Evolutionary conservation across 768 basidiomycete genomes (phyloP).

Genomic region (Lenzites betulinus): DNA sequence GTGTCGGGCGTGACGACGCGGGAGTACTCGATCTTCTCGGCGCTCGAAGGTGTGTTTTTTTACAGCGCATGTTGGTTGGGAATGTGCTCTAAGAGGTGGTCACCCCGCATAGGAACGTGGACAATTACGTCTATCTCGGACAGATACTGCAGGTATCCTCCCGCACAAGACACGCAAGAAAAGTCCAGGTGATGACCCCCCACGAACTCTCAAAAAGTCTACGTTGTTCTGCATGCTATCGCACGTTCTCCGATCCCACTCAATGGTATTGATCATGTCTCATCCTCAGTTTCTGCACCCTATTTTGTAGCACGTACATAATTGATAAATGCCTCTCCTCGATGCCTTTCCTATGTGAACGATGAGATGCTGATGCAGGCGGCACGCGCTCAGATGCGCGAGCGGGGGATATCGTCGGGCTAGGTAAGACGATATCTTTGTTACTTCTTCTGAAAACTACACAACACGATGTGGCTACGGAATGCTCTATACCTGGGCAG

Average conservation of each 20-base stretch:
- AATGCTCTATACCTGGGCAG: conserved; percentile 64
- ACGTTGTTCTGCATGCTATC: conserved; percentile 3
- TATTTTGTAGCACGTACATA: conserved; percentile 7
- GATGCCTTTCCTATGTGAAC: background rate
- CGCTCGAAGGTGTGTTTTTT: conserved; percentile 75
- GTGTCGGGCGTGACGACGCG: conserved; percentile 74
- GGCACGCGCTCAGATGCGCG: conserved; percentile 1
- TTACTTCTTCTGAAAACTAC: conserved; percentile 19
- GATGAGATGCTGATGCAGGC: too few species aligned
- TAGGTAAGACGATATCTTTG: conserved; percentile 11
- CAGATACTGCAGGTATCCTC: conserved; percentile 87
- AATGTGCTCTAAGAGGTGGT: too few species aligned
- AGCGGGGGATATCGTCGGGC: conserved; percentile 10
- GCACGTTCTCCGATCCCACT: background rate
- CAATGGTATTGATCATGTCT: too few species aligned
- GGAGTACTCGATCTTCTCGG: conserved; percentile 90
- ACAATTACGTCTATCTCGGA: conserved; percentile 92
- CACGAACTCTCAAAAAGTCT: background rate
- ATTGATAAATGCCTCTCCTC: background rate
- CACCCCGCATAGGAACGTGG: conserved; percentile 82
- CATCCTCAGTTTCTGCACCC: background rate
- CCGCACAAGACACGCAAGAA: conserved; percentile 53
- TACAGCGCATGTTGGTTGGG: too few species aligned
- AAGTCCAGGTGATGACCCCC: conserved; percentile 29
- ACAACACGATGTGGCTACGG: conserved; percentile 15